A percentile compares a stretch with the other conserved stretches of the same genome.
Evolutionary conservation across 306 rosid genomes (phyloP).

Genomic region (Dalbergia cochinchinensis): DNA sequence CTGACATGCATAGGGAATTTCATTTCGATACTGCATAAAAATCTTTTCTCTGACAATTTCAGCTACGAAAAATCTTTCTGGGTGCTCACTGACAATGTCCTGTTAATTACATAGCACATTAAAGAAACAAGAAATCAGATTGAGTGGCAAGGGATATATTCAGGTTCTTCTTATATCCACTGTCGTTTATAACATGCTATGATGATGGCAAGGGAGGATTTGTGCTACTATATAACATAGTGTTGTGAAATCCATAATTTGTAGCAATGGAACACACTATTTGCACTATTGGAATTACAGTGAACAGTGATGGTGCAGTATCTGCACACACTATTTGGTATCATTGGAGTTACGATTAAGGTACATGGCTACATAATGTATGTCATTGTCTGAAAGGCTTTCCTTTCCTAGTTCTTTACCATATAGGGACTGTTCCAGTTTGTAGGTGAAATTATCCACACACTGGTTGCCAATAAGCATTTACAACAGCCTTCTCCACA

Average conservation of each 20-base stretch:
- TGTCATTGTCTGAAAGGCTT: neutral
- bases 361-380: neutral
- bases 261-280: neutral
- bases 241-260: neutral
- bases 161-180: slow-evolving; percentile 26
- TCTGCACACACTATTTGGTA: neutral
- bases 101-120: slow-evolving; percentile 53
- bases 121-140: slow-evolving; percentile 35
- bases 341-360: neutral
- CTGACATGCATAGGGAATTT: slow-evolving; percentile 96
- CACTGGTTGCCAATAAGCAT: slow-evolving; percentile 14
- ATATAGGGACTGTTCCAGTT: slow-evolving; percentile 6
- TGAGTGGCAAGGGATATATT: slow-evolving; percentile 7
- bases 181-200: slow-evolving; percentile 10
- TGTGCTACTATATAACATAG: neutral
- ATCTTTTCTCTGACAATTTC: slow-evolving; percentile 97
- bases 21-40: slow-evolving; percentile 90
- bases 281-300: neutral
- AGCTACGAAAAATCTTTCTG: slow-evolving; percentile 91
- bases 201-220: neutral
- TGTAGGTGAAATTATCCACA: neutral
- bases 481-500: slow-evolving; percentile 31
- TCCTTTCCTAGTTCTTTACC: slow-evolving; percentile 7
- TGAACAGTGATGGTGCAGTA: neutral
- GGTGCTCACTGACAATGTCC: slow-evolving; percentile 97